Evolutionary conservation across 192 early-diverging fungal genomes (phyloP).

Genomic region (Gonapodya sp.): DNA sequence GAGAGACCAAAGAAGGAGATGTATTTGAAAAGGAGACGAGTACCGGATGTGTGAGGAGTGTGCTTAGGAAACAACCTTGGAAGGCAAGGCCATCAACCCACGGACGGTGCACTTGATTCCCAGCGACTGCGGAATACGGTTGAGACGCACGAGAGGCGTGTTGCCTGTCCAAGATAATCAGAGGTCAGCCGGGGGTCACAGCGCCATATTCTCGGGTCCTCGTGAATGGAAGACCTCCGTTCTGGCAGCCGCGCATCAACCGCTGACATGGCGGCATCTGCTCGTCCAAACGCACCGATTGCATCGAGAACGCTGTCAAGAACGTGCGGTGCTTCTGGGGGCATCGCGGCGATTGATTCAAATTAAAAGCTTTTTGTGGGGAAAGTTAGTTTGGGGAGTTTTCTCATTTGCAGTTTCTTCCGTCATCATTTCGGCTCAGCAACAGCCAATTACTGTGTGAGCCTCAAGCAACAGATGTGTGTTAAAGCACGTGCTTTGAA

Average conservation of each 20-base stretch:
- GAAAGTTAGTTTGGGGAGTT: too few species aligned
- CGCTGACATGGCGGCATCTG: neutral
- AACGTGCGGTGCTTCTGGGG: neutral
- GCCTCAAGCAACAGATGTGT: too few species aligned
- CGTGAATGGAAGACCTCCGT: neutral
- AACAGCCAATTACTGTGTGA: too few species aligned
- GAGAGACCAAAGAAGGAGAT: neutral
- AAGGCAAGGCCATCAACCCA: conserved; percentile 26
- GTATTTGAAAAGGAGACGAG: too few species aligned
- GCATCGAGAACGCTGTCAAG: conserved; percentile 3
- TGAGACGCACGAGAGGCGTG: conserved; percentile 88
- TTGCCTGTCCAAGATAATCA: too few species aligned
- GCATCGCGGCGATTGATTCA: too few species aligned
- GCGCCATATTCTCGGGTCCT: too few species aligned
- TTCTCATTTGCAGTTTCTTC: too few species aligned
- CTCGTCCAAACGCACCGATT: neutral
- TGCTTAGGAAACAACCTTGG: neutral
- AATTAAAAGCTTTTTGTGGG: too few species aligned
- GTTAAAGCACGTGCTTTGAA: too few species aligned
- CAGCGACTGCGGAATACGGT: conserved; percentile 72
- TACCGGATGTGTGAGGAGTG: neutral
- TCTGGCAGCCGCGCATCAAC: neutral
- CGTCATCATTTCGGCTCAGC: too few species aligned
- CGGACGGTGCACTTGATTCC: conserved; percentile 91
- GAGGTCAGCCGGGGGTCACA: too few species aligned